These are phyloP conservation scores for Pseudogymnoascus sp. DNA, from an alignment of 2,329 filamentous ascomycete genomes.

Conservation along the genomic window DNA sequence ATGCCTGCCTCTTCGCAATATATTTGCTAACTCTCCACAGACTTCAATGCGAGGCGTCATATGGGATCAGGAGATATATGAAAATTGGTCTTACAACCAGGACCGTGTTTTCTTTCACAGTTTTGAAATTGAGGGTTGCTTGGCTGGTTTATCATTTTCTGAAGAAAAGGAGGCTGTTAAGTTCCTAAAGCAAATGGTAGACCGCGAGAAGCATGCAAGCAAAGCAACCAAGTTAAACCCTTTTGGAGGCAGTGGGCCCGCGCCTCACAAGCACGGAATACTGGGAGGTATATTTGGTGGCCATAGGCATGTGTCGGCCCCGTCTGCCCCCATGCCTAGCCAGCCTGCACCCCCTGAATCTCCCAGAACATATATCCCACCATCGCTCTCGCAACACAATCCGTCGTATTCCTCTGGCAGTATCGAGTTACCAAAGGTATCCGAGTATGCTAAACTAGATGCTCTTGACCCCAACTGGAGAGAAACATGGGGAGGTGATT, in stretches of 20 bases:
- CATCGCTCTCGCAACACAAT: slow-evolving; percentile 30
- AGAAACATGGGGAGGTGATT: slow-evolving; percentile 57
- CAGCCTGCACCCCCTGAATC: slow-evolving; percentile 47
- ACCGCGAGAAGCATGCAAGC: slow-evolving; percentile 90
- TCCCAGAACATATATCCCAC: slow-evolving; percentile 37
- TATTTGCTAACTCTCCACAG: slow-evolving; percentile 35
- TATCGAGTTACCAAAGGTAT: slow-evolving; percentile 39
- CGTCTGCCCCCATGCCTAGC: slow-evolving; percentile 24
- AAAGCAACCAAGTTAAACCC: slow-evolving; percentile 75
- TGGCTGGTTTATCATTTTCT: slow-evolving; percentile 83
- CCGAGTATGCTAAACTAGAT: slow-evolving; percentile 56
- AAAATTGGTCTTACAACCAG: slow-evolving; percentile 90
- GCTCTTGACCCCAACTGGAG: slow-evolving; percentile 59
- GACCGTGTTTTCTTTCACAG: slow-evolving; percentile 97
- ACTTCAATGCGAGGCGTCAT: slow-evolving; percentile 75
- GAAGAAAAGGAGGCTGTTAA: slow-evolving; percentile 97
- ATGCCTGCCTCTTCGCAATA: neutral
- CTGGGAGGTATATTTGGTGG: slow-evolving; percentile 54
- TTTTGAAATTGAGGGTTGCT: slow-evolving; percentile 88
- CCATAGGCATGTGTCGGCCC: slow-evolving; percentile 52
- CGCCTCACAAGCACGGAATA: slow-evolving; percentile 36
- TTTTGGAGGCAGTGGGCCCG: slow-evolving; percentile 49
- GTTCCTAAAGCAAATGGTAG: slow-evolving; percentile 96
- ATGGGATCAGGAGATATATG: slow-evolving; percentile 97
- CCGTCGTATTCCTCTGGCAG: slow-evolving; percentile 32